These are phyloP conservation scores for Aegilops tauschii DNA, from an alignment of 176 grass and related monocot species.

Conservation along the genomic window DNA sequence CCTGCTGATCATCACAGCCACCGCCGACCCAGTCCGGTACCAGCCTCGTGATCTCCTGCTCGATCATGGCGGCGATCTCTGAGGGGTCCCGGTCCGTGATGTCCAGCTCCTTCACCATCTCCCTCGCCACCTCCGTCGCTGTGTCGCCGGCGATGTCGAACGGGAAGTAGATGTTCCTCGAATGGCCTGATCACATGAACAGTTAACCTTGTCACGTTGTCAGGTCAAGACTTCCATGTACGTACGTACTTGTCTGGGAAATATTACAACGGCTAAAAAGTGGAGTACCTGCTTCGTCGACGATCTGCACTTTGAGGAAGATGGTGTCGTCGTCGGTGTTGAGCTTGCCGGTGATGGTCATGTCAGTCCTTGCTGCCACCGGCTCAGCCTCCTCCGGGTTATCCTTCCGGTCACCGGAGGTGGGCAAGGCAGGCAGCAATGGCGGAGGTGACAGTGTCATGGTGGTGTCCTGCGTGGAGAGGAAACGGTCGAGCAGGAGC, in stretches of 20 bases:
- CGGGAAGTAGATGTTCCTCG: conserved; percentile 92
- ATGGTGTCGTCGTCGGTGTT: conserved; percentile 79
- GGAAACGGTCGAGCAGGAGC: conserved; percentile 74
- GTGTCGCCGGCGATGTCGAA: conserved; percentile 75
- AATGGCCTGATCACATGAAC: conserved; percentile 12
- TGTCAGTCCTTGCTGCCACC: conserved; percentile 30
- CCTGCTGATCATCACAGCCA: neutral
- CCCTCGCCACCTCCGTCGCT: conserved; percentile 67
- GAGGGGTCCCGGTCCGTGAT: conserved; percentile 56
- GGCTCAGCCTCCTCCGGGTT: neutral
- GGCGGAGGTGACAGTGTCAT: neutral
- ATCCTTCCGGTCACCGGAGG: neutral
- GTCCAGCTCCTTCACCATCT: conserved; percentile 97
- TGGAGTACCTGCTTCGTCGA: conserved; percentile 44
- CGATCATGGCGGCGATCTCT: conserved; percentile 87
- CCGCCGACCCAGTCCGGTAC: conserved; percentile 45
- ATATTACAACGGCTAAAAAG: neutral
- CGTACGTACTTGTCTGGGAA: neutral
- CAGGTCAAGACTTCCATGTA: neutral
- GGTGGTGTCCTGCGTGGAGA: conserved; percentile 35
- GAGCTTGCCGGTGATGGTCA: conserved; percentile 92
- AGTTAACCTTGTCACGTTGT: neutral
- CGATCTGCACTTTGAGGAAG: conserved; percentile 90
- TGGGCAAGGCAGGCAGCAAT: neutral
- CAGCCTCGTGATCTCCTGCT: conserved; percentile 55